Percentiles rank a stretch among this genome's conserved stretches.
These are phyloP conservation scores for Pezicula radicicola DNA, from an alignment of 2,329 filamentous ascomycete species.

Conservation along the genomic window DNA sequence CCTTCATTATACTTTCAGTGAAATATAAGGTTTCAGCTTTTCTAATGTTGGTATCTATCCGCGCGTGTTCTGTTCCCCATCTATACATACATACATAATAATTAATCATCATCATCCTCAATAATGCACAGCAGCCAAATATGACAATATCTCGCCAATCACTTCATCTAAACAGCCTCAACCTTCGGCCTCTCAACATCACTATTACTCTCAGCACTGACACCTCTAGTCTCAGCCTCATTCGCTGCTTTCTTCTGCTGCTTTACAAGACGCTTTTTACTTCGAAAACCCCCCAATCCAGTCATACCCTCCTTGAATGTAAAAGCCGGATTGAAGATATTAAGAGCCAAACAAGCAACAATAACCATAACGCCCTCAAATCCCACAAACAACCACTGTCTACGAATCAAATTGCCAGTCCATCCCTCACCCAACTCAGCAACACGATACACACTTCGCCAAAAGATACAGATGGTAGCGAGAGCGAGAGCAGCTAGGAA, in stretches of 20 bases:
- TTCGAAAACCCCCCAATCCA: conserved; percentile 3
- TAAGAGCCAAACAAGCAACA: conserved; percentile 41
- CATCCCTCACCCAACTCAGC: conserved; percentile 65
- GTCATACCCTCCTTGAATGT: conserved; percentile 5
- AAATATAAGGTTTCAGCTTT: no score
- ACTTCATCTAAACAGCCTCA: background rate
- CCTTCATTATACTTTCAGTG: no score
- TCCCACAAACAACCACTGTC: conserved; percentile 53
- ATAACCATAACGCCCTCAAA: conserved; percentile 54
- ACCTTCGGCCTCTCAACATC: background rate
- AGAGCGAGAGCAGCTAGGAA: conserved; percentile 54
- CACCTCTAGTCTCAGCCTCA: background rate
- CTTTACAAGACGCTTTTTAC: background rate
- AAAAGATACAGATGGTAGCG: conserved; percentile 61
- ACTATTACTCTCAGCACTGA: background rate
- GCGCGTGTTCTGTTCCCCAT: no score
- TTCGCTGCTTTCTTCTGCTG: background rate
- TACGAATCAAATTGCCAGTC: conserved; percentile 52
- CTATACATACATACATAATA: no score
- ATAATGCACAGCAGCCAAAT: background rate
- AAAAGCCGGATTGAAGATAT: conserved; percentile 40
- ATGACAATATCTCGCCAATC: background rate
- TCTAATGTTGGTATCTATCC: no score
- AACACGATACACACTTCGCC: conserved; percentile 62
- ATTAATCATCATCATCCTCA: no score